These are phyloP conservation scores for Adansonia gregorii DNA, from an alignment of 441 rosid genomes.

Conservation along the genomic window DNA sequence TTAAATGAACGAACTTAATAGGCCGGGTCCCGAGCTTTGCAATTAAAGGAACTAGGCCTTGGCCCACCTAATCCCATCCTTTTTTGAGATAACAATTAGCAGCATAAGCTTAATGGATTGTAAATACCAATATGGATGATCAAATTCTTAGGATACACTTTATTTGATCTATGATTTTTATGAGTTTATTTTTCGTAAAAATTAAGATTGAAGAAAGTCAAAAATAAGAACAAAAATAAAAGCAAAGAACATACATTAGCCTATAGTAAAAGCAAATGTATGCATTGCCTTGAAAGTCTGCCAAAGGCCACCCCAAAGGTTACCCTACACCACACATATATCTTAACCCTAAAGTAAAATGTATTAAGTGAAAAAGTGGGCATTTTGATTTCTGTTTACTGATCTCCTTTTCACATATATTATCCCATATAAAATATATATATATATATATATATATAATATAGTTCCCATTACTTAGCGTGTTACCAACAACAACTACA, in stretches of 20 bases:
- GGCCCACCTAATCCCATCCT: too few species aligned
- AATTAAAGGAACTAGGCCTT: too few species aligned
- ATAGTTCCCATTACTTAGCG: slow-evolving; percentile 5
- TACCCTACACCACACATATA: slow-evolving; percentile 12
- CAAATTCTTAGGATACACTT: neutral
- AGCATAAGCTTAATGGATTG: too few species aligned
- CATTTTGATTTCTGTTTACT: neutral
- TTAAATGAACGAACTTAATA: too few species aligned
- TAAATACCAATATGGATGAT: too few species aligned
- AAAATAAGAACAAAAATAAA: neutral
- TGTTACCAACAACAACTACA: slow-evolving; percentile 14
- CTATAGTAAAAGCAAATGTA: slow-evolving; percentile 15
- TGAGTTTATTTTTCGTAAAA: neutral
- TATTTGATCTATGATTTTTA: neutral
- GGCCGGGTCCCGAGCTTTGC: too few species aligned
- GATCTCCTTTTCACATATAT: neutral
- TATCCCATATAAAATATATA: neutral
- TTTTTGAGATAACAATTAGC: too few species aligned
- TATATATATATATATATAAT: too few species aligned
- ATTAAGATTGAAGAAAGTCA: neutral
- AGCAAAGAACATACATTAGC: slow-evolving; percentile 1
- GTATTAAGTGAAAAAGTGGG: neutral
- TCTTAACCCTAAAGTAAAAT: slow-evolving; percentile 23
- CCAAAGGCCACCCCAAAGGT: slow-evolving; percentile 18
- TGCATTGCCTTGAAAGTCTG: slow-evolving; percentile 24